phyloP scores from a whole-genome alignment of 177 flowering plant species.

The Vitis hybrid region DNA sequence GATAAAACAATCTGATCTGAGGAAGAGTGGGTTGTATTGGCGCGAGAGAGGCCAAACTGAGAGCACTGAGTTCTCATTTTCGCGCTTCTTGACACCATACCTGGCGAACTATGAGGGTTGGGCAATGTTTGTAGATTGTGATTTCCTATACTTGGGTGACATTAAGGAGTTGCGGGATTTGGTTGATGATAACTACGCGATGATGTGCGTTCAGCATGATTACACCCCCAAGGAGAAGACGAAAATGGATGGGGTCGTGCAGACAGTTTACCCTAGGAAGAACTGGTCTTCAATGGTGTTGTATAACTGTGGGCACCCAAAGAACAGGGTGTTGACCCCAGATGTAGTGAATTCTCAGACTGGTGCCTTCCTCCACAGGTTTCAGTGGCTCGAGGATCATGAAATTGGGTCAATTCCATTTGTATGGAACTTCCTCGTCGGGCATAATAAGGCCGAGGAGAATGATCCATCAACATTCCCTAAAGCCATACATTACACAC shows the following conservation, averaged over 20 bases:
- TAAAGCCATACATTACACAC: constrained; percentile 86
- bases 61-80: constrained; percentile 94
- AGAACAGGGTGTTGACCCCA: constrained; percentile 71
- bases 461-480: constrained; percentile 57
- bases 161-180: constrained; percentile 65
- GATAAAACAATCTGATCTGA: constrained; percentile 68
- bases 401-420: constrained; percentile 85
- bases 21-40: constrained; percentile 67
- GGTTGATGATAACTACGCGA: constrained; percentile 74
- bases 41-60: constrained; percentile 74
- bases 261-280: constrained; percentile 86
- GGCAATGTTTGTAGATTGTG: constrained; percentile 97
- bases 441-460: constrained; percentile 75
- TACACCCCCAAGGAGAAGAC: constrained; percentile 85
- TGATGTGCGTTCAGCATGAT: constrained; percentile 96
- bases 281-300: constrained; percentile 97
- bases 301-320: constrained; percentile 90
- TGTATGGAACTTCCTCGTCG: constrained; percentile 94
- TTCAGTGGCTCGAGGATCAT: constrained; percentile 84
- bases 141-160: constrained; percentile 80
- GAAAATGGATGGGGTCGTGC: constrained; percentile 94
- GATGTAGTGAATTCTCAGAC: constrained; percentile 71
- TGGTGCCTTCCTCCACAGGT: constrained; percentile 90
- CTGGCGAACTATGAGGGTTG: constrained; percentile 74
- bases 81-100: constrained; percentile 78